Base-by-base conservation (phyloP, 1,284 basidiomycete genomes). In the Cerioporus squamosus region DNA sequence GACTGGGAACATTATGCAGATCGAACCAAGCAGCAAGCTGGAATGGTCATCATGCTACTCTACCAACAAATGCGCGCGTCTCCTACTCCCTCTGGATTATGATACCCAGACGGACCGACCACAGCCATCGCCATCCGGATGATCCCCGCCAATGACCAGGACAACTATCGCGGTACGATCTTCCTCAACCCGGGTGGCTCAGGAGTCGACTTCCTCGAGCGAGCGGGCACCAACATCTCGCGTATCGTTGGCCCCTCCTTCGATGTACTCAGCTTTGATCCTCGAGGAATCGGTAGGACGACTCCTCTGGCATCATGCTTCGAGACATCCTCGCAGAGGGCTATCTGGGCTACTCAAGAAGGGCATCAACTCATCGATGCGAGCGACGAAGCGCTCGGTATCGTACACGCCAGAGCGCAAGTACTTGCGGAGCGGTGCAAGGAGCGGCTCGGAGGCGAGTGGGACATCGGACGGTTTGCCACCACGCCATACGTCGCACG, bases 151-250 rank as follows among this genome's bases (percentile, higher is more conserved):
- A 46, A 68, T 44, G 36, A 63, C 31, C 50, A 51, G 39, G 39
- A 67, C 57, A 66, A 73, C 38, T 80, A 81, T 61, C 71, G 72
- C 24, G 81, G 81, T 0, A 77, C 80, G 0, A 69, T 84, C 18
- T 68, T 82, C 2, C 68, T 82, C 64, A 84, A 84, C 59, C 82
- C 82, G 0, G 81, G 81, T 3, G 80, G 75, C 1, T 77, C 78
- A 51, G 81, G 81, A 12, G 75, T 81, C 4, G 63, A 71, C 10
- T 39, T 75, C 0, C 61, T 79, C 18, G 48, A 67, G 3, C 45
- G 26, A 1, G 17, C 31, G 0, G 81, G 77, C 0, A 55, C 64
- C 2, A 44, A 59, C 2, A 57, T 83, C 20, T 68, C 72, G 24
- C 49, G 58, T 0, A 60, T 81, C 31, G 46, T 82, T 10, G 82